Evolutionary conservation across 2,329 filamentous ascomycete genomes (phyloP), one percentile per base, ranked within the genome.

Genomic region (Ascochyta clinopodiicola): DNA sequence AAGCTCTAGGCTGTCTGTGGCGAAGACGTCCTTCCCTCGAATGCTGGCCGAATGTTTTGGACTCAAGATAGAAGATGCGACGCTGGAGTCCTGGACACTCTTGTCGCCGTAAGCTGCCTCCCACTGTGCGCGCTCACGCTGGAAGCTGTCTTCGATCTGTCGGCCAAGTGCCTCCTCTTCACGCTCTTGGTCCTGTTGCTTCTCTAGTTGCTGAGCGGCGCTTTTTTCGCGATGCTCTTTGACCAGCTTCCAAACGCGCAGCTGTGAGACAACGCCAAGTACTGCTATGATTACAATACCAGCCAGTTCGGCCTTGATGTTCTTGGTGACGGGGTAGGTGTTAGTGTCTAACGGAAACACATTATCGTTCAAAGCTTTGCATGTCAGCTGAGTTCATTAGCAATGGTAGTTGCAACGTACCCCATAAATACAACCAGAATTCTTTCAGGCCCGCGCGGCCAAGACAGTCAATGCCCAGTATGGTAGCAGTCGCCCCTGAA

Each of bases 351-450:
- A 78, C 0, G 93, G 93, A 67, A 98, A 98, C 0, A 92, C 79
- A 37, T 70, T 82, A 37, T 86, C 80, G 73, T 97, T 97, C 35
- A 98, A 77, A 40, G 79, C 84, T 86, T 59, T 15, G 7, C n/a
- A 19, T 40, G 48, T 69, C 24, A 69, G 60, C 19, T 34, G 52
- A 2, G 19, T 49, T 13, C 56, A 50, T 57, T 48, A 43, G 42
- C 24, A 31, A 31, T 25, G 19, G 53, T 5, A 1, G 12, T 9
- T 19, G 27, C 17, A 15, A 72, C 82, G 74, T 72, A 86, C 84
- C 80, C 94, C 94, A 98, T 34, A 96, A 82, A 72, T 96, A 98
- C 6, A 91, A 84, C 94, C 94, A 98, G 64, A 97, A 97, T 73
- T 98, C 94, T 74, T 96, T 97, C 66, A 96, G 79, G 0, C 94